Conservation (phyloP, 208 protist species). For the Trichomonas tenax region DNA sequence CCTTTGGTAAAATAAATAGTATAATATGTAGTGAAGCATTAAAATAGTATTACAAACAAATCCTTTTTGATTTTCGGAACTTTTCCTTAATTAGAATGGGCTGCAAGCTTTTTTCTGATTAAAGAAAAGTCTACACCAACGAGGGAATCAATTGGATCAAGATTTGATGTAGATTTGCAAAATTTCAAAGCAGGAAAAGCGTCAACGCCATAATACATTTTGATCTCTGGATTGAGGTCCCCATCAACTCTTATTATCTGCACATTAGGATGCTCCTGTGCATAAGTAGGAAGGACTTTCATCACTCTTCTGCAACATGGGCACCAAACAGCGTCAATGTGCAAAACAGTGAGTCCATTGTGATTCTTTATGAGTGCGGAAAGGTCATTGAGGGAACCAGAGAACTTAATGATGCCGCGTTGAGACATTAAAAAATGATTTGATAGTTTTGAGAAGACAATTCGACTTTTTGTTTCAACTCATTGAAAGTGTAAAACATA, state of each 20-base stretch:
- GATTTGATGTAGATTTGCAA: neutral
- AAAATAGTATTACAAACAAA: no score
- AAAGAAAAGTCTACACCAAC: neutral
- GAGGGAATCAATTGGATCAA: neutral
- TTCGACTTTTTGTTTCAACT: no score
- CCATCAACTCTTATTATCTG: neutral
- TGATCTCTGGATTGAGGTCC: neutral
- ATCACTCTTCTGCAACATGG: neutral
- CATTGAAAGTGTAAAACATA: no score
- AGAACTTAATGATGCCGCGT: neutral
- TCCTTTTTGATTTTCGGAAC: no score
- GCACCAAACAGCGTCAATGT: neutral
- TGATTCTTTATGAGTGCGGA: neutral
- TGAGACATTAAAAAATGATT: no score
- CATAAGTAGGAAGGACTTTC: neutral
- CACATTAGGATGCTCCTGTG: neutral
- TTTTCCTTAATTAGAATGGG: no score
- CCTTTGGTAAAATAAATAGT: no score
- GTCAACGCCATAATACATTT: neutral
- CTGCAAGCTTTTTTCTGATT: neutral
- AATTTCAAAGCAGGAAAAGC: neutral
- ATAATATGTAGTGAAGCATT: no score
- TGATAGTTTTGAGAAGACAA: no score
- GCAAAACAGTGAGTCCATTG: neutral
- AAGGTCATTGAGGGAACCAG: neutral